Evolutionary conservation across 2,329 filamentous ascomycete genomes (phyloP), one percentile per base, ranked within the genome.

Genomic region (Aspergillus sp.): DNA sequence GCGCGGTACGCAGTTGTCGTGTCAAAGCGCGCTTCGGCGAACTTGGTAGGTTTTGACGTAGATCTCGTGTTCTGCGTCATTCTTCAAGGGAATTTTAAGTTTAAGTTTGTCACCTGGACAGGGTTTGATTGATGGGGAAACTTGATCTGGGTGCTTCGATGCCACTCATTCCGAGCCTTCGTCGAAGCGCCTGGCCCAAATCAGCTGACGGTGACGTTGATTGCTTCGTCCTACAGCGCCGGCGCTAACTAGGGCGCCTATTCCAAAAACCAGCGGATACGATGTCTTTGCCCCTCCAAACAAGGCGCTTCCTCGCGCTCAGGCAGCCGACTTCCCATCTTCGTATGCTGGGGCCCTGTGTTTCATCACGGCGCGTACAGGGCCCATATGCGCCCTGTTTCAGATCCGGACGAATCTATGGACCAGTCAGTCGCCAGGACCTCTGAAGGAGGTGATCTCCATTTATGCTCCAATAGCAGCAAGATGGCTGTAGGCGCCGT

Each of bases 301-400:
- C 55, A 58, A 52, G 52, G 60, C 58, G 52, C 52, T 57, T 59
- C 46, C 50, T 55, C 44, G 41, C 37, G 31, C 44, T 37, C 23
- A 44, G 39, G 27, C 27, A 31, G 27, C 27, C 27, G 27, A 31
- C 39, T 27, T 47, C 41, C 37, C 35, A 40, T 43, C 27, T 57
- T 60, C 31, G 46, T 55, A 45, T 49, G n/a, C 23, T 56, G 43
- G 47, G 45, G 40, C n/a, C 41, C 59, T 46, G 54, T 39, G 68
- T 72, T 70, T 72, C 68, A 71, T 54, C 52, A 60, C 50, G 58
- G 71, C 71, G 71, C 71, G 56, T 68, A 67, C 60, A 39, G 46
- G 44, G 46, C 55, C 63, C 61, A 61, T 58, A 39, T 57, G 43
- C 31, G 47, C 47, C 48, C 58, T 57, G 68, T 73, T 65, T 71